A percentile compares a stretch with the other conserved stretches of the same genome.
These are phyloP conservation scores for Colletotrichum ledebouriae DNA, from an alignment of 2,329 filamentous ascomycete species.

Conservation along the genomic window DNA sequence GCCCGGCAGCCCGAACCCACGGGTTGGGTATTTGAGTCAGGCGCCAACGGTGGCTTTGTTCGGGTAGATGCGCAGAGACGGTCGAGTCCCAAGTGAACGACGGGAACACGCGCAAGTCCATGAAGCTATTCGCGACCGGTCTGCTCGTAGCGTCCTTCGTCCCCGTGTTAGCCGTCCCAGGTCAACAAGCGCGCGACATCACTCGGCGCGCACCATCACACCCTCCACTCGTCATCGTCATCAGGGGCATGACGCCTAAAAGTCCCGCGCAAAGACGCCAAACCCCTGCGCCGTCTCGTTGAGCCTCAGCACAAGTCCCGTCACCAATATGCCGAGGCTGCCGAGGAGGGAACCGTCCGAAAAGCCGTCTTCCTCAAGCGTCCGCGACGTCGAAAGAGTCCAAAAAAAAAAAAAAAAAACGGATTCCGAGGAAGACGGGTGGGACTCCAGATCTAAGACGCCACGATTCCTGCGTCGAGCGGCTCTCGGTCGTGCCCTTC, in stretches of 20 bases:
- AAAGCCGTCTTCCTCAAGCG: neutral
- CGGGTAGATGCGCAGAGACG: neutral
- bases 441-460: constrained; percentile 10
- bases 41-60: constrained; percentile 1
- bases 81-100: neutral
- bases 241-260: neutral
- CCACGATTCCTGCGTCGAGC: constrained; percentile 22
- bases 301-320: constrained; percentile 8
- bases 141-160: neutral
- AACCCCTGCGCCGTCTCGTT: neutral
- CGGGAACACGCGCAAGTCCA: neutral
- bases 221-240: neutral
- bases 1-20: neutral
- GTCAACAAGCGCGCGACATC: neutral
- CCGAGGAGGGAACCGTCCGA: neutral
- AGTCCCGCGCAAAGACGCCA: too few species aligned
- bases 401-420: neutral
- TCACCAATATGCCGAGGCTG: constrained; percentile 7
- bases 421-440: neutral
- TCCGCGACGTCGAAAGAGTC: neutral
- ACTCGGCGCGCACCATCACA: too few species aligned
- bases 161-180: constrained; percentile 5
- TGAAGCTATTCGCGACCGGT: constrained; percentile 26
- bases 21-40: constrained; percentile 25
- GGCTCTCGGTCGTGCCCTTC: too few species aligned